Evolutionary conservation across 2,329 filamentous ascomycete species (phyloP), one percentile per base, ranked within the genome.

Genomic region (Colletotrichum tofieldiae): DNA sequence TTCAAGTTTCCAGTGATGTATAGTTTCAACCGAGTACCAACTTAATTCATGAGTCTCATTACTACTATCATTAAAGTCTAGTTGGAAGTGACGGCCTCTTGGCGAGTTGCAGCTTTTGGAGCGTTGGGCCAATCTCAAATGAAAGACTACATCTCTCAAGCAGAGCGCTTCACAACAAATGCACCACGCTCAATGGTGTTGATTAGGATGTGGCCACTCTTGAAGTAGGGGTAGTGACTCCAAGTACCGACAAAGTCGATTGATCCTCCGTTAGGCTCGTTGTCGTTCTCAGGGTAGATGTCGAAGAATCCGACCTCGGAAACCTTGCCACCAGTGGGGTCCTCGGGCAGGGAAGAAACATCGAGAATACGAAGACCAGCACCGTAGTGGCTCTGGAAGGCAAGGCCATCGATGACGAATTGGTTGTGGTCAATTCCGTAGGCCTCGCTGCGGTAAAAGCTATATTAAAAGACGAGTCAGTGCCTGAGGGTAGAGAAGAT

Each of bases 361-460:
- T 82, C 81, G 5, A 81, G 71, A n/a, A 82, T 76, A 61, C 79
- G 81, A 26, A 86, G 75, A 12, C 85, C 85, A 23, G 80, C 76
- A 18, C 79, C 82, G 74, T 86, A 87, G 77, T 85, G 84, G 74
- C 82, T 82, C 78, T 87, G 85, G 76, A 84, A 86, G 20, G 77
- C 73, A 37, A 82, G 78, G 12, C 83, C 83, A 64, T 86, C 77
- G n/a, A 79, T 76, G 72, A 85, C 77, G 67, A 82, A 85, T 75
- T 84, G 82, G 77, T 86, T 85, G 77, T 85, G 84, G 73, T 85
- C 84, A 67, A 85, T 83, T 2, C 80, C 78, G 29, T 73, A 77
- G 62, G 37, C 79, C 75, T 52, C 78, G 41, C 78, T 77, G 75
- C 82, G 81, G 77, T 81, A 86, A 8, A 56, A 56, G 18, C 52